phyloP scores from a whole-genome alignment of 2,329 filamentous ascomycete species.

The Penicillium sp. region DNA sequence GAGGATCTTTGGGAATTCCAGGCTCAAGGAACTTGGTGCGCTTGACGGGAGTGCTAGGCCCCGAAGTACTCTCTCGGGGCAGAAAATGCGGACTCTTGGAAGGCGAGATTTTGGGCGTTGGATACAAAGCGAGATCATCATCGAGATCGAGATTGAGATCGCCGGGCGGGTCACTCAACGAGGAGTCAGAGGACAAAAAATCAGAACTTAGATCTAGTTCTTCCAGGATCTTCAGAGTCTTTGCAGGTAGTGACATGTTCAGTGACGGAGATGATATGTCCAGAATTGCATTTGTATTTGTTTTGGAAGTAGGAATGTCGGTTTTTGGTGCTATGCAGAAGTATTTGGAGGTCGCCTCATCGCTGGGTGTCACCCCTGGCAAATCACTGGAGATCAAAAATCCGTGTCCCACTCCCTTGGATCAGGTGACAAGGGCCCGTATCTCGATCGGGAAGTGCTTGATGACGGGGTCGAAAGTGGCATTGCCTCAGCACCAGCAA shows the following conservation, averaged over 20 bases:
- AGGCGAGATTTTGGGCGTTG: background rate
- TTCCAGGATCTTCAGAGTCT: constrained; percentile 23
- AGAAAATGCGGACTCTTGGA: constrained; percentile 2
- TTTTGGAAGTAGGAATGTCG: background rate
- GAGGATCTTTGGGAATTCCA: constrained; percentile 22
- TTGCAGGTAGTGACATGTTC: constrained; percentile 19
- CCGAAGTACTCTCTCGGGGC: background rate
- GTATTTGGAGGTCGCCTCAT: constrained; percentile 49
- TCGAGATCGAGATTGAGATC: constrained; percentile 34
- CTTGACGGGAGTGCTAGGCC: constrained; percentile 17
- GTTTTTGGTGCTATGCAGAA: constrained; percentile 26
- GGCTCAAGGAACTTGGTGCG: background rate
- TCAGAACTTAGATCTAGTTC: constrained; percentile 25
- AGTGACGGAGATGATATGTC: background rate
- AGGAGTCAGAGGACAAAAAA: constrained; percentile 42
- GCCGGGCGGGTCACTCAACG: constrained; percentile 44
- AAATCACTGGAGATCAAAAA: constrained; percentile 51
- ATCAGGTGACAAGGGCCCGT: constrained; percentile 22
- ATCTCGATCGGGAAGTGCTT: background rate
- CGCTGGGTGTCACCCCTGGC: constrained; percentile 42
- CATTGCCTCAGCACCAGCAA: background rate
- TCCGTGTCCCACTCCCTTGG: constrained; percentile 33
- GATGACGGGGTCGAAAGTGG: constrained; percentile 1
- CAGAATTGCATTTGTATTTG: background rate
- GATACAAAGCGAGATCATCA: constrained; percentile 4